phyloP scores from a whole-genome alignment of 129 eudicot genomes.

The Centella asiatica region DNA sequence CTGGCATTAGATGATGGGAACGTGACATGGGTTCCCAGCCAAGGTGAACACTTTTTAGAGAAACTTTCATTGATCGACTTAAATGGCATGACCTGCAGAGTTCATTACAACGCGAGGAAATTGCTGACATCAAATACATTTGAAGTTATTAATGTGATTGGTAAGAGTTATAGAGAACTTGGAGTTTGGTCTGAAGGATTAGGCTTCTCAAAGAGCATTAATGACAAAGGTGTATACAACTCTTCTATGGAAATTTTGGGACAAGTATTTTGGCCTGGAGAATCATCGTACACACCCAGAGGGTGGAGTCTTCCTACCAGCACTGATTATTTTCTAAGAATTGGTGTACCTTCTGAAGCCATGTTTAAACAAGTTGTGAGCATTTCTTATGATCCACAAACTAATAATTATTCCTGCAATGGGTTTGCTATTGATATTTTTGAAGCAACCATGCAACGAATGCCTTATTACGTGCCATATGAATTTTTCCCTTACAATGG shows the following conservation, averaged over 20 bases:
- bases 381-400: slow-evolving; percentile 18
- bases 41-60: slow-evolving; percentile 3
- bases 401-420: slow-evolving; percentile 3
- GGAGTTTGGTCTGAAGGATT: slow-evolving; percentile 39
- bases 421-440: slow-evolving; percentile 50
- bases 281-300: slow-evolving; percentile 20
- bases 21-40: background rate
- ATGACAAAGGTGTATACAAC: slow-evolving; percentile 9
- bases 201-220: slow-evolving; percentile 28
- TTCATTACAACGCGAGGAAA: slow-evolving; percentile 15
- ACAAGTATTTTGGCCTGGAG: slow-evolving; percentile 40
- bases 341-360: slow-evolving; percentile 40
- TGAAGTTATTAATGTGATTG: slow-evolving; percentile 36
- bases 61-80: slow-evolving; percentile 7
- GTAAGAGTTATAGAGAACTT: slow-evolving; percentile 31
- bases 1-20: slow-evolving; percentile 20
- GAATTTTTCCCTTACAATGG: slow-evolving; percentile 24
- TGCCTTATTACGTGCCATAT: slow-evolving; percentile 25
- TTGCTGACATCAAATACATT: slow-evolving; percentile 10
- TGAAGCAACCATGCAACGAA: slow-evolving; percentile 13
- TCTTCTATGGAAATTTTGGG: slow-evolving; percentile 24
- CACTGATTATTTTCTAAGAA: slow-evolving; percentile 17
- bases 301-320: slow-evolving; percentile 38
- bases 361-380: slow-evolving; percentile 29
- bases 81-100: slow-evolving; percentile 28